Evolutionary conservation across 2,329 filamentous ascomycete genomes (phyloP).

Genomic region (Thielaviopsis euricoi): DNA sequence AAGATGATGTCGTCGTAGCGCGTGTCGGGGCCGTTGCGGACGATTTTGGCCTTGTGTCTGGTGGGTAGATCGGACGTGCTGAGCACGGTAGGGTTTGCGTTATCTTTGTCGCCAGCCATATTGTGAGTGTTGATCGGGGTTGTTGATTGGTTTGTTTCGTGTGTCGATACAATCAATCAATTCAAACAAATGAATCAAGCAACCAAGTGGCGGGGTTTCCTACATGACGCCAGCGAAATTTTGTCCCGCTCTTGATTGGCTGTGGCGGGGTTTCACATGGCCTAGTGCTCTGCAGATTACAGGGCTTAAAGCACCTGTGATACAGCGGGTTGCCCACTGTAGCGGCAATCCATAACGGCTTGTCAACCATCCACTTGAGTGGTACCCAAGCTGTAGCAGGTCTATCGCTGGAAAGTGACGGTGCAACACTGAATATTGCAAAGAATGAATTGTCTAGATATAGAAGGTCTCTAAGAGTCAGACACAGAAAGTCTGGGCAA

Average conservation of each 20-base stretch:
- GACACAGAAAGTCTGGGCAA: no score
- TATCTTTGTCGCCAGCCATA: constrained; percentile 31
- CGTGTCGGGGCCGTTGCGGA: constrained; percentile 29
- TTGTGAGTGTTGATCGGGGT: not conserved
- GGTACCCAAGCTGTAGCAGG: no score
- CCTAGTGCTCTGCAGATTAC: not conserved
- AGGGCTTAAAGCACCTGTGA: not conserved
- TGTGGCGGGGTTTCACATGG: not conserved
- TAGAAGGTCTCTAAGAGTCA: no score
- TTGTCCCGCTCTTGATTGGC: not conserved
- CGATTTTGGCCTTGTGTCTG: constrained; percentile 34
- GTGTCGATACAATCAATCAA: no score
- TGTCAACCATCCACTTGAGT: no score
- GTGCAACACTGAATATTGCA: no score
- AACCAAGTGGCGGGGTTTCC: not conserved
- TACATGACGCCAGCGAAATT: not conserved
- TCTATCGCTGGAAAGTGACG: no score
- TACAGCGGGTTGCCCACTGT: no score
- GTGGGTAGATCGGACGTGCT: constrained; percentile 79
- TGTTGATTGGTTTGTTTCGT: not conserved
- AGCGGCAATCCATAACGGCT: no score
- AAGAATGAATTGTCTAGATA: no score
- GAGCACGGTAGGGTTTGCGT: constrained; percentile 87
- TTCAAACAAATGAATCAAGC: no score
- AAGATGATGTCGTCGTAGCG: constrained; percentile 31